Percentiles rank a stretch among this genome's conserved stretches.
Conservation (phyloP, 306 rosid genomes). For the Neltuma alba region DNA sequence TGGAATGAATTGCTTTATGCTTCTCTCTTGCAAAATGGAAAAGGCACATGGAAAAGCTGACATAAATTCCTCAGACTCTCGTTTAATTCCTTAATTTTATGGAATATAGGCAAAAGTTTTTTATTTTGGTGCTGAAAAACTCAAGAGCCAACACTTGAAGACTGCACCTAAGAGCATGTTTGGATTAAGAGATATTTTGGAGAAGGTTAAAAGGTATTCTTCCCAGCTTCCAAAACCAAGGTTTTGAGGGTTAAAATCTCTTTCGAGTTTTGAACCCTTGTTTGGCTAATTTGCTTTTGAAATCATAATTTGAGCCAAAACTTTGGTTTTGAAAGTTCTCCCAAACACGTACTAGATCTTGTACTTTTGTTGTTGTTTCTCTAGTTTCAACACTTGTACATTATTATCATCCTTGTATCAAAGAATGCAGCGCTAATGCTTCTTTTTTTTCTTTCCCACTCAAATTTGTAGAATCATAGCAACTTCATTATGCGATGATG, state of each 20-base stretch:
- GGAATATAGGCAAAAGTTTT: not conserved
- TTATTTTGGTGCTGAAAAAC: not conserved
- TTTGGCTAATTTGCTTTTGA: no score
- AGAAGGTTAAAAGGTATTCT: no score
- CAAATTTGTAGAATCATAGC: no score
- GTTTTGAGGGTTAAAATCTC: no score
- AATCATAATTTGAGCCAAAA: no score
- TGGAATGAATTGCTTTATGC: conserved; percentile 57
- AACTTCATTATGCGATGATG: no score
- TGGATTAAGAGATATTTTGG: no score
- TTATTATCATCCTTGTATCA: conserved; percentile 9
- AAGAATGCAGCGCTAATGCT: not conserved
- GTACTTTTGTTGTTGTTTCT: not conserved
- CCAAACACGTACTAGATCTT: no score
- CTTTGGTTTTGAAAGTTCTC: no score
- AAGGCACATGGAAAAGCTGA: conserved; percentile 45
- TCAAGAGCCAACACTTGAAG: not conserved
- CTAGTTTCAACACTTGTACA: conserved; percentile 24
- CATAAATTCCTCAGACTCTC: conserved; percentile 9
- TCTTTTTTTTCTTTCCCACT: no score
- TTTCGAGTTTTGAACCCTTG: no score
- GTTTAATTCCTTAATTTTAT: conserved; percentile 17
- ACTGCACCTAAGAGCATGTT: not conserved
- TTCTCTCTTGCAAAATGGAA: conserved; percentile 47
- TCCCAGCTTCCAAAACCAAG: no score